phyloP scores from a whole-genome alignment of 352 stramenopile genomes.

The Phytophthora pluvialis region DNA sequence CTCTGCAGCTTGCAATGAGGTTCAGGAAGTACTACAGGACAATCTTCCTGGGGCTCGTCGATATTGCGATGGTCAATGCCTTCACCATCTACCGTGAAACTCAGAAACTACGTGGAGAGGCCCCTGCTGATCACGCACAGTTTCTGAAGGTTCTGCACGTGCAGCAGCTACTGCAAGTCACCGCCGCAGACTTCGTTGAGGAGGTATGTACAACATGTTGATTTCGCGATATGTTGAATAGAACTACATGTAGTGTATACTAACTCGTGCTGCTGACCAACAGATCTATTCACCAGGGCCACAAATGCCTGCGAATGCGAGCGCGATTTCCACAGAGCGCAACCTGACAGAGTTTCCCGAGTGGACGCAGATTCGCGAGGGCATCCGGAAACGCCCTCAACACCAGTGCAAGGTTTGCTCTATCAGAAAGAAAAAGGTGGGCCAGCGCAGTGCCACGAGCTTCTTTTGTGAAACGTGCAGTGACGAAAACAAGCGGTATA shows the following conservation, averaged over 20 bases:
- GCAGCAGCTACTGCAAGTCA: neutral
- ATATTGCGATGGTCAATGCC: neutral
- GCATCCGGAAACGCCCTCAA: constrained; percentile 7
- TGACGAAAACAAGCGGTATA: constrained; percentile 7
- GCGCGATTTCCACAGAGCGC: too few species aligned
- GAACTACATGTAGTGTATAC: too few species aligned
- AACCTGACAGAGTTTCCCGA: too few species aligned
- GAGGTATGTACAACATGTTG: neutral
- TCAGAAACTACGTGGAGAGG: neutral
- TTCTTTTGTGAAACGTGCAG: constrained; percentile 17
- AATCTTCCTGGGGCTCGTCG: neutral
- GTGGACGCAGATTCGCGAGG: neutral
- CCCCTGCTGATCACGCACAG: neutral
- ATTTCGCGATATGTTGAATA: too few species aligned
- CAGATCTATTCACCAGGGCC: too few species aligned
- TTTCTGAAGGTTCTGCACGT: neutral
- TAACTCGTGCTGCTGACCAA: too few species aligned
- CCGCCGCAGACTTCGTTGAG: neutral
- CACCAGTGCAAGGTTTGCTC: constrained; percentile 21
- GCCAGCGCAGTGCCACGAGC: constrained; percentile 6
- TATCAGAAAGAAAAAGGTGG: neutral
- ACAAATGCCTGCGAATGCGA: too few species aligned
- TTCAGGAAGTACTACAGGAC: neutral
- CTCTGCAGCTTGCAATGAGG: neutral
- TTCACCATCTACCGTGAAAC: neutral